Evolutionary conservation across 805 yeast genomes (phyloP).

Genomic region (Cyberlindnera misumaiensis): DNA sequence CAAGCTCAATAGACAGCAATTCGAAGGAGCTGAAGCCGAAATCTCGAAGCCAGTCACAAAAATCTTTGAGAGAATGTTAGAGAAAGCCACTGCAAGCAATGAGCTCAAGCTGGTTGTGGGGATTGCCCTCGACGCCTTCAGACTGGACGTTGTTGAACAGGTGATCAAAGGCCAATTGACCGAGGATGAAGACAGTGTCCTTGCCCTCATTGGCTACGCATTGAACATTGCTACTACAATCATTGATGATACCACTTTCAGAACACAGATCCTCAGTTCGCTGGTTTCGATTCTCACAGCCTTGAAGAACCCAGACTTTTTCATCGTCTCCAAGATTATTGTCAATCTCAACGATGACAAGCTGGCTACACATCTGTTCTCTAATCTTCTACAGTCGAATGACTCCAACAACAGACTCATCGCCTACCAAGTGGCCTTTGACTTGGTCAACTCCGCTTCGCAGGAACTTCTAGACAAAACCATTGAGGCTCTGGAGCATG

Average conservation of each 20-base stretch:
- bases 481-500: conserved; percentile 32
- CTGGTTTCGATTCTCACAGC: conserved; percentile 55
- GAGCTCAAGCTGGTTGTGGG: conserved; percentile 84
- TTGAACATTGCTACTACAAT: conserved; percentile 66
- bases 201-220: conserved; percentile 62
- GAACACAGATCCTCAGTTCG: conserved; percentile 53
- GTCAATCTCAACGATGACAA: conserved; percentile 77
- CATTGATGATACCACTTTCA: conserved; percentile 58
- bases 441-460: conserved; percentile 83
- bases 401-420: conserved; percentile 43
- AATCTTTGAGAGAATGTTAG: conserved; percentile 82
- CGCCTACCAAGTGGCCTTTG: conserved; percentile 93
- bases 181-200: conserved; percentile 45
- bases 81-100: conserved; percentile 63
- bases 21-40: conserved; percentile 28
- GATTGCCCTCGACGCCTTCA: conserved; percentile 79
- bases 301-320: conserved; percentile 68
- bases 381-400: conserved; percentile 40
- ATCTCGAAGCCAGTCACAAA: conserved; percentile 57
- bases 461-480: conserved; percentile 74
- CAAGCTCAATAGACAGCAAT: conserved; percentile 46
- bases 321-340: conserved; percentile 75
- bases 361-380: conserved; percentile 65
- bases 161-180: conserved; percentile 39
- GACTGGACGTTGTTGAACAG: conserved; percentile 70